Evolutionary conservation across 345 rosid species (phyloP), one percentile per base, ranked within the genome.

Genomic region (Eucalyptus paniculata): DNA sequence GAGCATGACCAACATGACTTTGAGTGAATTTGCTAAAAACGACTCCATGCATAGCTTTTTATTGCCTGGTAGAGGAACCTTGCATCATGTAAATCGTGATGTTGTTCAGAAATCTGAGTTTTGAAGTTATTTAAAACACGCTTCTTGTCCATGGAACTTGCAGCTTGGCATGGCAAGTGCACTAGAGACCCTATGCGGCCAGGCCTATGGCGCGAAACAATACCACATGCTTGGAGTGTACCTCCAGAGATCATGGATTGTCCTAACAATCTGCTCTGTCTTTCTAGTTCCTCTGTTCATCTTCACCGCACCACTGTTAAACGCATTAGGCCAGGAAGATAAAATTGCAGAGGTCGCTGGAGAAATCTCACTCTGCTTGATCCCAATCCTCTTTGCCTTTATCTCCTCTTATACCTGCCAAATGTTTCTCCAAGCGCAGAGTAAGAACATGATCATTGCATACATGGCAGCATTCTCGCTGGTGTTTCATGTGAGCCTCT

Each of bases 101-200:
- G 65, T 56, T 4, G 62, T 26, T 58, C 14, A 77, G 85, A 42
- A 77, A 32, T 77, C 26, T 42, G 85, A 32, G 44, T 44, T 83
- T 21, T 58, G 65, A 58, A 58, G 11, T 58, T 58, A 58, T 58
- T 24, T 58, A 3, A 58, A 58, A 58, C 65, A 58, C 30, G 65
- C 30, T 47, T 18, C 21, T 40, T 40, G 21, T 53, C 50, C 56
- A 77, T 47, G 42, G 28, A 23, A 47, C 47, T 13, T 88, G 92
- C 94, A 97, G 98, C 87, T 96, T 87, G 99, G 99, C 5, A 97
- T 96, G 99, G 95, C 98, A 11, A 97, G 97, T 85, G 98, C 96
- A 62, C 87, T 95, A 89, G 96, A 97, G 92, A 97, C 99, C 24
- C 90, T 97, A 21, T 97, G 99, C 54, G 99, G 99, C 69, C 98